phyloP scores from a whole-genome alignment of 345 rosid species.

The Boechera stricta region DNA sequence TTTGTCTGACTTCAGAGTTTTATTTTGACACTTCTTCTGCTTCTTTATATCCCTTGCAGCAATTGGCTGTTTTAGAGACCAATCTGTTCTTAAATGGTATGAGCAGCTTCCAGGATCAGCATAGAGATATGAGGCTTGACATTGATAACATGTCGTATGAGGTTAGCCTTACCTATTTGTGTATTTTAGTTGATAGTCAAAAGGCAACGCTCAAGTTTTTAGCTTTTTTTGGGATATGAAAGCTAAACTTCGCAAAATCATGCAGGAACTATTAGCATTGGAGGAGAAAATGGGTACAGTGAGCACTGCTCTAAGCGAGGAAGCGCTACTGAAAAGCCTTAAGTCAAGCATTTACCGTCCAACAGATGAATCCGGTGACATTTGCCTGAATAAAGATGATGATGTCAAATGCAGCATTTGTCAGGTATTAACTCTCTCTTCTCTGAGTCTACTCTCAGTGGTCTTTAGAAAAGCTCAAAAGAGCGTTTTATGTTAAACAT shows the following conservation, averaged over 20 bases:
- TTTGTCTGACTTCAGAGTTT: conserved; percentile 27
- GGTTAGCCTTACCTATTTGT: conserved; percentile 52
- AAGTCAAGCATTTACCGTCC: conserved; percentile 53
- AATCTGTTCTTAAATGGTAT: conserved; percentile 70
- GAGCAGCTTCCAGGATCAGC: conserved; percentile 71
- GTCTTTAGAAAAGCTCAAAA: neutral
- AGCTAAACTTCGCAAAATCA: conserved; percentile 8
- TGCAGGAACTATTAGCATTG: conserved; percentile 90
- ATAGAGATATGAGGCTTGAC: conserved; percentile 96
- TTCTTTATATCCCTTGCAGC: conserved; percentile 57
- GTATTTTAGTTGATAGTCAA: conserved; percentile 1
- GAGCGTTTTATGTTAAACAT: neutral
- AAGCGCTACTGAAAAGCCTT: conserved; percentile 71
- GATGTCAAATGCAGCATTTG: conserved; percentile 89
- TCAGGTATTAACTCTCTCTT: conserved; percentile 57
- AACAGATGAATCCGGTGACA: conserved; percentile 24
- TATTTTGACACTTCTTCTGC: neutral
- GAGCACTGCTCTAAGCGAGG: conserved; percentile 93
- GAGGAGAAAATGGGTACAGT: conserved; percentile 98
- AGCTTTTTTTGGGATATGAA: conserved; percentile 1
- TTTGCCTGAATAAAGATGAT: conserved; percentile 41
- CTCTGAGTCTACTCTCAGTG: conserved; percentile 1
- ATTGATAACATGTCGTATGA: conserved; percentile 97
- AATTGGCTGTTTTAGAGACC: conserved; percentile 83
- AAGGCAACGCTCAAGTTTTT: neutral